These are phyloP conservation scores for Yamadazyma dendronema DNA, from an alignment of 1,139 yeast species.

Conservation along the genomic window DNA sequence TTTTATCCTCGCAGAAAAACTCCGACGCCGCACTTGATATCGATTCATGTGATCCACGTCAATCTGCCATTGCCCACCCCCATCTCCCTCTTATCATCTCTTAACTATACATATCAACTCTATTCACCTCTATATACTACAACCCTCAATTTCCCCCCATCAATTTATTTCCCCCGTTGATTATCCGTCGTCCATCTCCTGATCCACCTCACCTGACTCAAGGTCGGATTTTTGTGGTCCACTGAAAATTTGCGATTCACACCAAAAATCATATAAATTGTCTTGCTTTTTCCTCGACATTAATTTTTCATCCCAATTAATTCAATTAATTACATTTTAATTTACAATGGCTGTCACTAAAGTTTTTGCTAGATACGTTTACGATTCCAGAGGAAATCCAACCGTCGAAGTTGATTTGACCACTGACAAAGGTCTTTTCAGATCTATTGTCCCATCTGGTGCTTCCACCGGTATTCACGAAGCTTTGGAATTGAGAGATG, in stretches of 20 bases:
- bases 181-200: no score
- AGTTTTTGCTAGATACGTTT: slow-evolving; percentile 86
- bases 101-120: no score
- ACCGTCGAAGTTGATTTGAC: slow-evolving; percentile 92
- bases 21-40: slow-evolving; percentile 3
- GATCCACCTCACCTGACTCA: slow-evolving; percentile 1
- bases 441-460: slow-evolving; percentile 95
- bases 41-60: slow-evolving; percentile 1
- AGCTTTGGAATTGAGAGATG: slow-evolving; percentile 94
- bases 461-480: slow-evolving; percentile 95
- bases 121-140: no score
- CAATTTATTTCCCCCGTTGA: no score
- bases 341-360: slow-evolving; percentile 44
- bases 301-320: background rate
- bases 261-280: background rate
- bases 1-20: slow-evolving; percentile 1
- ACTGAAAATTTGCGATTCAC: slow-evolving; percentile 1
- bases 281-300: slow-evolving; percentile 1
- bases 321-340: background rate
- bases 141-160: no score
- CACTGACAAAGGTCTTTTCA: slow-evolving; percentile 84
- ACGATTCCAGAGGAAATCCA: slow-evolving; percentile 98
- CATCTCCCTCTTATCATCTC: no score
- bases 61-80: no score
- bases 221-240: slow-evolving; percentile 5